phyloP scores from a whole-genome alignment of 208 protist genomes.

The Trypanosoma scelopori region DNA sequence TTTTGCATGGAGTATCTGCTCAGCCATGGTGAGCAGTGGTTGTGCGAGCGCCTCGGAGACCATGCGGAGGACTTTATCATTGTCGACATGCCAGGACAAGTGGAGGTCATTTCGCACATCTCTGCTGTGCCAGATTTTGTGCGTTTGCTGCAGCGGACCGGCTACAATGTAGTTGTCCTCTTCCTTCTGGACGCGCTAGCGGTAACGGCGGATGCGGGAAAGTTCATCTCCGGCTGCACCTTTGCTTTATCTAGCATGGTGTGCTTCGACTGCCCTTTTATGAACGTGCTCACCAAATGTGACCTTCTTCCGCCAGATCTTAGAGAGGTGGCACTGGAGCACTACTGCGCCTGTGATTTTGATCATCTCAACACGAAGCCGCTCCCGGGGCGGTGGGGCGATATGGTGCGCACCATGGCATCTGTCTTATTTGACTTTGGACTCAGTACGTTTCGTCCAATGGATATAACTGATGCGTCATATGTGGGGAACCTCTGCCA shows the following conservation, averaged over 20 bases:
- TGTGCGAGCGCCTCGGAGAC: slow-evolving; percentile 93
- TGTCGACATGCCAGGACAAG: slow-evolving; percentile 99
- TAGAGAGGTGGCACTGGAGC: slow-evolving; percentile 70
- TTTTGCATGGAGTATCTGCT: slow-evolving; percentile 99
- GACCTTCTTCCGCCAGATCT: slow-evolving; percentile 78
- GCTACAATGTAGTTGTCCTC: slow-evolving; percentile 80
- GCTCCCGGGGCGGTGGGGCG: slow-evolving; percentile 58
- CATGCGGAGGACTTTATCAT: slow-evolving; percentile 97
- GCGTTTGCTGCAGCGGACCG: slow-evolving; percentile 75
- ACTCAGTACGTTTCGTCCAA: slow-evolving; percentile 79
- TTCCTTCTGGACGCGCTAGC: slow-evolving; percentile 87
- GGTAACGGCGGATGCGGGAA: slow-evolving; percentile 81
- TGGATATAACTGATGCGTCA: slow-evolving; percentile 69
- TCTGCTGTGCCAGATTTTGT: slow-evolving; percentile 88
- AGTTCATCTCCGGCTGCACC: slow-evolving; percentile 90
- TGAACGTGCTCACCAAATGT: slow-evolving; percentile 91
- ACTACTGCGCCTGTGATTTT: slow-evolving; percentile 90
- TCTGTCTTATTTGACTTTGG: slow-evolving; percentile 79
- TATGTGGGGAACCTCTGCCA: slow-evolving; percentile 75
- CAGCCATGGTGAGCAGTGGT: slow-evolving; percentile 91
- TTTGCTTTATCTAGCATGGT: slow-evolving; percentile 91
- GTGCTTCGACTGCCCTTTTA: slow-evolving; percentile 90
- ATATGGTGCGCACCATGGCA: slow-evolving; percentile 69
- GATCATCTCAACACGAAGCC: slow-evolving; percentile 75
- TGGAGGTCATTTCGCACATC: slow-evolving; percentile 98